Conservation (phyloP, 2,329 filamentous ascomycete genomes). For the Stagonosporopsis chrysanthemi region DNA sequence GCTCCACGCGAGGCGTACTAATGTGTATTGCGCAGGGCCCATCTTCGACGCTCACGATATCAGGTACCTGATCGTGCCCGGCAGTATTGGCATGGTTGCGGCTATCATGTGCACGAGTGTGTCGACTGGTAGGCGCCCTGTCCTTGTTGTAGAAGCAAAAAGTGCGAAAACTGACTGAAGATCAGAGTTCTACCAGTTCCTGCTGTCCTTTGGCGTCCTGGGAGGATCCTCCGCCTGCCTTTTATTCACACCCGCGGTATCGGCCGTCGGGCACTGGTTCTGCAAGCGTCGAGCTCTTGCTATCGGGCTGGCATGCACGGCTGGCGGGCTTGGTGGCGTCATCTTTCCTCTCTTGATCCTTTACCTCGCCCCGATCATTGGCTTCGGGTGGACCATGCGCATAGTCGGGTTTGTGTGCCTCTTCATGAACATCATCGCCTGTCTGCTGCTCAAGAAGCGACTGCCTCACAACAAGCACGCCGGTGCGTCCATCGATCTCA, state of each 20-base stretch:
- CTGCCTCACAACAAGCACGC: constrained; percentile 51
- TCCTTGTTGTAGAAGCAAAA: no score
- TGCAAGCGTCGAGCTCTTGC: constrained; percentile 49
- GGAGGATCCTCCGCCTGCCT: constrained; percentile 51
- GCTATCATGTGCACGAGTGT: constrained; percentile 43
- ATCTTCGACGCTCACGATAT: constrained; percentile 51
- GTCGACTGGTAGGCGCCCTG: constrained; percentile 21
- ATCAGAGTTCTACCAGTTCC: constrained; percentile 53
- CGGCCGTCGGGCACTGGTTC: constrained; percentile 54
- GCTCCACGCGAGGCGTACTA: not conserved
- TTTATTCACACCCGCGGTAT: constrained; percentile 50
- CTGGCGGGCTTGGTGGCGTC: constrained; percentile 53
- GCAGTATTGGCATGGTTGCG: constrained; percentile 39
- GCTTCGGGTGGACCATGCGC: constrained; percentile 68
- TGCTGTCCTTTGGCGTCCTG: constrained; percentile 55
- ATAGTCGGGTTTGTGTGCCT: constrained; percentile 68
- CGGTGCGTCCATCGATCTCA: constrained; percentile 46
- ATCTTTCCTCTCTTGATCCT: constrained; percentile 63
- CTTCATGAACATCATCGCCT: constrained; percentile 21
- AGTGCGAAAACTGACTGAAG: not conserved
- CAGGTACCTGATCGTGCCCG: constrained; percentile 38
- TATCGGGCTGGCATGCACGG: constrained; percentile 52
- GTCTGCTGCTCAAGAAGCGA: constrained; percentile 57
- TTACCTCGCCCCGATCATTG: constrained; percentile 62
- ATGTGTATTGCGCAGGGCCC: constrained; percentile 36